Percentiles rank a stretch among this genome's conserved stretches.
These are phyloP conservation scores for Mytilinidion resinicola DNA, from an alignment of 495 filamentous ascomycete species.

Conservation along the genomic window DNA sequence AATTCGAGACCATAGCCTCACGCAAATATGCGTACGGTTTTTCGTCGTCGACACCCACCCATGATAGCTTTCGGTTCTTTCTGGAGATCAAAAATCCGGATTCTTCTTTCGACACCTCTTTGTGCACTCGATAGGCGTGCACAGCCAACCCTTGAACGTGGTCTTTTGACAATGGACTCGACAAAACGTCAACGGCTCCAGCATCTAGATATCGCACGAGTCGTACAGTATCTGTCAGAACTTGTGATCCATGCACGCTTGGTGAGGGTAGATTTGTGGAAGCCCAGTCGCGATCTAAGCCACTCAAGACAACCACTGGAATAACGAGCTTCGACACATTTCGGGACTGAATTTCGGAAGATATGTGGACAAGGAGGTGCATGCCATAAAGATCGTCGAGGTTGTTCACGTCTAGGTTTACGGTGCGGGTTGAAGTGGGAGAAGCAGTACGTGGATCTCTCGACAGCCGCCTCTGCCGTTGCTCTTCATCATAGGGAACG, in stretches of 20 bases:
- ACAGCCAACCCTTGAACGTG: conserved; percentile 66
- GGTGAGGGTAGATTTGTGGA: conserved; percentile 24
- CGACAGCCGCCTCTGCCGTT: conserved; percentile 27
- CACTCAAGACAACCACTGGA: conserved; percentile 31
- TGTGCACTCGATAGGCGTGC: conserved; percentile 75
- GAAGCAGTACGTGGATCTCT: conserved; percentile 30
- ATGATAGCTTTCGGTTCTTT: conserved; percentile 74
- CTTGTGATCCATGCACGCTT: conserved; percentile 26
- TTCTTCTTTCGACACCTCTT: conserved; percentile 61
- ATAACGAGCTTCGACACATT: conserved; percentile 29
- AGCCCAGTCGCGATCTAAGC: conserved; percentile 25
- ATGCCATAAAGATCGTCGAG: conserved; percentile 32
- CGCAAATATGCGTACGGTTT: conserved; percentile 85
- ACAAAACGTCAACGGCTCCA: conserved; percentile 79
- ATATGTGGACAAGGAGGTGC: conserved; percentile 29
- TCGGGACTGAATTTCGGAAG: conserved; percentile 29
- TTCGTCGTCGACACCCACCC: conserved; percentile 81
- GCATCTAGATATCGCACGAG: conserved; percentile 68
- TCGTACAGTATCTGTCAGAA: conserved; percentile 41
- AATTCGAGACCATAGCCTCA: conserved; percentile 80
- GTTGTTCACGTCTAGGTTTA: conserved; percentile 13
- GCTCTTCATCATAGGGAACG: conserved; percentile 35
- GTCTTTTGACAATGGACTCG: conserved; percentile 64
- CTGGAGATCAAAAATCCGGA: conserved; percentile 59
- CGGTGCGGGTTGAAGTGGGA: conserved; percentile 15